A percentile compares a stretch with the other conserved stretches of the same genome.
phyloP scores from a whole-genome alignment of 345 rosid species.

The rapeseed (Brassica napus) region DNA sequence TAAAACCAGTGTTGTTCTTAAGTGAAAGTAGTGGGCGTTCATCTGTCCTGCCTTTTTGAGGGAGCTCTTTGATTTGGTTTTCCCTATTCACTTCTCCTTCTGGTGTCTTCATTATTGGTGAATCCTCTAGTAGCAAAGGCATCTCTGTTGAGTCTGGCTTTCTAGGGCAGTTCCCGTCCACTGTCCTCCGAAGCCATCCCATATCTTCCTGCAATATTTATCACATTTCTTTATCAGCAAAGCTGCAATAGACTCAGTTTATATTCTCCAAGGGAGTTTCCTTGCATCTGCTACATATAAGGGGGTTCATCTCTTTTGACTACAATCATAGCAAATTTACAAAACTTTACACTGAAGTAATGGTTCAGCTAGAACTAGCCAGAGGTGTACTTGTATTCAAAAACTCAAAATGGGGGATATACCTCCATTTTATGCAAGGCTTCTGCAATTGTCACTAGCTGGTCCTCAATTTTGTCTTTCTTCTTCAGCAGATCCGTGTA shows the following conservation, averaged over 20 bases:
- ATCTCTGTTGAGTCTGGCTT: slow-evolving; percentile 16
- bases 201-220: slow-evolving; percentile 55
- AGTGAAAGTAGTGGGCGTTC: slow-evolving; percentile 44
- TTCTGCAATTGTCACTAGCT: slow-evolving; percentile 52
- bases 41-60: slow-evolving; percentile 42
- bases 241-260: not conserved
- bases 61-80: slow-evolving; percentile 7
- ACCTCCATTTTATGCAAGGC: slow-evolving; percentile 59
- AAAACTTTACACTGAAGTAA: not conserved
- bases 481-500: slow-evolving; percentile 53
- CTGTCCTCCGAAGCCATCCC: slow-evolving; percentile 44
- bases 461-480: slow-evolving; percentile 61
- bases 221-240: slow-evolving; percentile 2
- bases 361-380: slow-evolving; percentile 10
- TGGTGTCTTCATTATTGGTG: slow-evolving; percentile 17
- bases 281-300: not conserved
- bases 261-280: not conserved
- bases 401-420: not conserved
- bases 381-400: not conserved
- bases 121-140: slow-evolving; percentile 30
- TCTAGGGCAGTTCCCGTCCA: slow-evolving; percentile 17
- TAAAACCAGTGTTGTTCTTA: slow-evolving; percentile 65
- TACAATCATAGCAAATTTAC: not conserved
- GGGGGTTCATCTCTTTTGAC: not conserved
- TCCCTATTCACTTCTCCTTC: slow-evolving; percentile 26